Evolutionary conservation across 2,329 filamentous ascomycete genomes (phyloP).

Genomic region (Penicillium sp.): DNA sequence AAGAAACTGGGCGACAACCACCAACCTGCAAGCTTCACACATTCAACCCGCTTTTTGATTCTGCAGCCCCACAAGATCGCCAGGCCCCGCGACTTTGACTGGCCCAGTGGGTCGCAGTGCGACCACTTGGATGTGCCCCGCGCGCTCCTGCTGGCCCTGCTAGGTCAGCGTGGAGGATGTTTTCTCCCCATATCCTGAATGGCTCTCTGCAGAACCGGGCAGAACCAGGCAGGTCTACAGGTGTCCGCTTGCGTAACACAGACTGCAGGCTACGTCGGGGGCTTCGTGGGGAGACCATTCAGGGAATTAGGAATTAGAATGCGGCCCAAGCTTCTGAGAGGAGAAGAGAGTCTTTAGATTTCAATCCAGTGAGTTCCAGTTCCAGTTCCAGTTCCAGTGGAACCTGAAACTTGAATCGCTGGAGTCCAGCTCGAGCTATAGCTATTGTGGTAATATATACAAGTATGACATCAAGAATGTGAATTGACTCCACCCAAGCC

Average conservation of each 20-base stretch:
- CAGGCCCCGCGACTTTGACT: background rate
- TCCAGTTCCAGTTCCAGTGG: background rate
- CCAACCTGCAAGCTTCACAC: background rate
- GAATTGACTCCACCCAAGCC: background rate
- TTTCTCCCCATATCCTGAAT: background rate
- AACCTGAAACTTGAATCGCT: too few relatives aligned
- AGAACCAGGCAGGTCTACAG: background rate
- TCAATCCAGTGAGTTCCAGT: too few relatives aligned
- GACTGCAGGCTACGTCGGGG: too few relatives aligned
- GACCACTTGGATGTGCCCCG: background rate
- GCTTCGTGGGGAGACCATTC: too few relatives aligned
- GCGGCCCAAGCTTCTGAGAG: background rate
- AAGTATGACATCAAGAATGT: conserved; percentile 6
- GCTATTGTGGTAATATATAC: background rate
- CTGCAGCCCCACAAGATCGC: conserved; percentile 1
- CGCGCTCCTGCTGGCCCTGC: background rate
- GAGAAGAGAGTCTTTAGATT: too few relatives aligned
- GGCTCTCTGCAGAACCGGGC: too few relatives aligned
- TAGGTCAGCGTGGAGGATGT: background rate
- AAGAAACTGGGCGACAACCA: background rate
- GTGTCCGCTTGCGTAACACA: too few relatives aligned
- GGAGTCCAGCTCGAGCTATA: background rate
- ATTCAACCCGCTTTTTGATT: background rate
- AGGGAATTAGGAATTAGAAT: background rate
- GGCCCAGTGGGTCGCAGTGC: too few relatives aligned